Percentiles rank a stretch among this genome's conserved stretches.
Evolutionary conservation across 192 early-diverging fungal genomes (phyloP).

Genomic region (Linnemannia hyalina): DNA sequence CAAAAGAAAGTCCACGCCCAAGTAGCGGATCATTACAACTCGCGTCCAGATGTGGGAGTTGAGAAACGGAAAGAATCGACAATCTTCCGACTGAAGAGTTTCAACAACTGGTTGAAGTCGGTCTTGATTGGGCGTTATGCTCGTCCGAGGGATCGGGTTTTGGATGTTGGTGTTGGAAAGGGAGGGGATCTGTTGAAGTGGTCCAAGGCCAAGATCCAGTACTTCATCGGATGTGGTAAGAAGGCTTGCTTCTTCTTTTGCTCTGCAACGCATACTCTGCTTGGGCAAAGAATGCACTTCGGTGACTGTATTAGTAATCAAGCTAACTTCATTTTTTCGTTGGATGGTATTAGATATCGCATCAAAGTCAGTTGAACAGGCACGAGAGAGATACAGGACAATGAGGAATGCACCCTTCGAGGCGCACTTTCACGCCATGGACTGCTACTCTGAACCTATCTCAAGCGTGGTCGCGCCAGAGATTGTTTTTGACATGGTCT

Average conservation of each 20-base stretch:
- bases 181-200: conserved; percentile 91
- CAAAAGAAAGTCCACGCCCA: conserved; percentile 38
- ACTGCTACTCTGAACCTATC: conserved; percentile 84
- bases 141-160: conserved; percentile 62
- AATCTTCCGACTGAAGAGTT: conserved; percentile 88
- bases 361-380: conserved; percentile 86
- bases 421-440: conserved; percentile 86
- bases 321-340: background rate
- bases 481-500: conserved; percentile 84
- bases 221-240: conserved; percentile 84
- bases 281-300: no score
- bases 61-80: conserved; percentile 82
- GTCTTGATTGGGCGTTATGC: conserved; percentile 83
- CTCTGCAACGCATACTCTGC: background rate
- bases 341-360: conserved; percentile 81
- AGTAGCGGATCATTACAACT: conserved; percentile 88
- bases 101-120: conserved; percentile 99
- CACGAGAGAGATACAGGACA: conserved; percentile 72
- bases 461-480: conserved; percentile 66
- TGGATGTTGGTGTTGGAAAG: conserved; percentile 97
- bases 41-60: conserved; percentile 83
- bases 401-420: conserved; percentile 70
- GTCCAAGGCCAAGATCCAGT: conserved; percentile 76
- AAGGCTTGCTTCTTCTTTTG: background rate
- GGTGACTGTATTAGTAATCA: background rate